These are phyloP conservation scores for Erodium maritimum DNA, from an alignment of 345 rosid genomes.

Conservation along the genomic window DNA sequence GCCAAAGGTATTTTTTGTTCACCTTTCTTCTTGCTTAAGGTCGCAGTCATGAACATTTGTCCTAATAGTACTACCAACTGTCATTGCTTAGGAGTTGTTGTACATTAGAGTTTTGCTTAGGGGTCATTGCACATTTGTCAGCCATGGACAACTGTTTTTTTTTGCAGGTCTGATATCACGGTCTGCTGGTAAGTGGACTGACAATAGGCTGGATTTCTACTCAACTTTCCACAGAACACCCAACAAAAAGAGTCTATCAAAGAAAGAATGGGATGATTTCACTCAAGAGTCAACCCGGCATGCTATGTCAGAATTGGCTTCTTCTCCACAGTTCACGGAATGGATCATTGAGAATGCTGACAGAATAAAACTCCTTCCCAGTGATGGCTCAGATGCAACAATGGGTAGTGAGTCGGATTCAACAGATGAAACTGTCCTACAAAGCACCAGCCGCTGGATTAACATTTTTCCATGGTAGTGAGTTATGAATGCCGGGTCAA, in stretches of 20 bases:
- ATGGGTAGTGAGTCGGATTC: constrained; percentile 56
- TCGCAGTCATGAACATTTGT: not conserved
- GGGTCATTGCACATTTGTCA: not conserved
- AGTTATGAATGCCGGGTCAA: too few species aligned
- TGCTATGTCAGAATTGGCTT: constrained; percentile 53
- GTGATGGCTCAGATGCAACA: constrained; percentile 41
- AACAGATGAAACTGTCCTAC: constrained; percentile 26
- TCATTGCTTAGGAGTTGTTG: not conserved
- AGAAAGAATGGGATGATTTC: constrained; percentile 71
- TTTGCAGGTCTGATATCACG: constrained; percentile 29
- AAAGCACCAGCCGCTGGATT: constrained; percentile 18
- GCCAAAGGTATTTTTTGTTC: constrained; percentile 34
- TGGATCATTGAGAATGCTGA: constrained; percentile 72
- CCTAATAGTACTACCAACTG: not conserved
- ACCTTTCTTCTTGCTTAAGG: not conserved
- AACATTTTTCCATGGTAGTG: constrained; percentile 28
- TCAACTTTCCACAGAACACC: constrained; percentile 63
- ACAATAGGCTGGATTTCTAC: constrained; percentile 31
- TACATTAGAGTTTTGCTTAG: not conserved
- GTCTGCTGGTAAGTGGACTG: constrained; percentile 6
- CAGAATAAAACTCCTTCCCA: constrained; percentile 45
- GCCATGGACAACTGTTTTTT: not conserved
- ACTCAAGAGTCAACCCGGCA: constrained; percentile 51
- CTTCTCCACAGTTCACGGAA: constrained; percentile 60
- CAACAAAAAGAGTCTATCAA: constrained; percentile 39